Evolutionary conservation across 2,329 filamentous ascomycete species (phyloP).

Genomic region (Aureobasidium sp.): DNA sequence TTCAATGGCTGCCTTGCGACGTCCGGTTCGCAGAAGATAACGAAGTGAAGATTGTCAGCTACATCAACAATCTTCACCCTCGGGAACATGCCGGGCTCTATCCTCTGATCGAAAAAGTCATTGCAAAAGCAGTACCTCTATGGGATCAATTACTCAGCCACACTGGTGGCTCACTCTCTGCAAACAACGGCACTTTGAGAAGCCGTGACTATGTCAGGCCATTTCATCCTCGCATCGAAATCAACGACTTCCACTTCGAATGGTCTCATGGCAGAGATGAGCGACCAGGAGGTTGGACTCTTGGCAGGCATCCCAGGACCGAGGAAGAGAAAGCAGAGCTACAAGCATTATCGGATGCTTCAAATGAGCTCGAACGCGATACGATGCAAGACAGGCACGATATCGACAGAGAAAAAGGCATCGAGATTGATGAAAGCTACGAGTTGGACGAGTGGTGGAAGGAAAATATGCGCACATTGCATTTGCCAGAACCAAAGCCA

Average conservation of each 20-base stretch:
- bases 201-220: background rate
- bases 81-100: constrained; percentile 21
- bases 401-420: background rate
- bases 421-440: background rate
- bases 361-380: too few species aligned
- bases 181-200: background rate
- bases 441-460: background rate
- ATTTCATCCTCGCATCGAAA: background rate
- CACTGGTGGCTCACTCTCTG: background rate
- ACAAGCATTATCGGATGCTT: background rate
- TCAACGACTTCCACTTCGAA: background rate
- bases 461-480: background rate
- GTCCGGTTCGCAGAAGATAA: constrained; percentile 18
- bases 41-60: constrained; percentile 22
- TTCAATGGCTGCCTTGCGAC: constrained; percentile 28
- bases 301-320: background rate
- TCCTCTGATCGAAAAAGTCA: constrained; percentile 21
- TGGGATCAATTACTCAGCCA: constrained; percentile 20
- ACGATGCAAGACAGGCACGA: background rate
- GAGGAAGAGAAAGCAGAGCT: background rate
- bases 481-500: background rate
- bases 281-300: background rate
- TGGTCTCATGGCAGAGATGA: background rate
- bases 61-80: constrained; percentile 29
- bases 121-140: constrained; percentile 24